Evolutionary conservation across 352 stramenopile genomes (phyloP).

Genomic region (Pythium oligandrum): DNA sequence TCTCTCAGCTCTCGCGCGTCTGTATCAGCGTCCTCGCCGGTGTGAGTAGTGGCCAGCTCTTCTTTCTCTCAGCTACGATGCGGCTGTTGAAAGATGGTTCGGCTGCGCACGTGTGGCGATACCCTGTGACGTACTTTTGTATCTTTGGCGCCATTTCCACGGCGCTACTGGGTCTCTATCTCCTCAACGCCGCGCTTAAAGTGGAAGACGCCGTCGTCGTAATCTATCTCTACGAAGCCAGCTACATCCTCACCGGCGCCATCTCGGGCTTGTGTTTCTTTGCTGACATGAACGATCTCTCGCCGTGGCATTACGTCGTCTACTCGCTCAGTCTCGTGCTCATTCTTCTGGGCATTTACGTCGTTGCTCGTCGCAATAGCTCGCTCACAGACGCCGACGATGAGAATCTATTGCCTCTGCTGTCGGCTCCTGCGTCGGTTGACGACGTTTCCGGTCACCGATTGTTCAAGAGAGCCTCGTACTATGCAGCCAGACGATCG

Average conservation of each 20-base stretch:
- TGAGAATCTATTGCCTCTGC: conserved; percentile 48
- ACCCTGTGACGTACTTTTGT: conserved; percentile 67
- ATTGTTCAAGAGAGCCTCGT: conserved; percentile 54
- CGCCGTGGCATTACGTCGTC: conserved; percentile 63
- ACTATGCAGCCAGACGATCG: conserved; percentile 31
- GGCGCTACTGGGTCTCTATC: conserved; percentile 59
- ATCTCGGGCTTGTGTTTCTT: conserved; percentile 82
- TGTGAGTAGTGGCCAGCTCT: conserved; percentile 73
- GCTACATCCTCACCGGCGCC: conserved; percentile 68
- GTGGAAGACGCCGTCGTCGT: conserved; percentile 79
- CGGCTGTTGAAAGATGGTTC: conserved; percentile 52
- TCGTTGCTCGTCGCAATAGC: conserved; percentile 50
- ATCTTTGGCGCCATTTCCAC: conserved; percentile 56
- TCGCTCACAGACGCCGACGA: conserved; percentile 31
- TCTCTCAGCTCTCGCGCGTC: conserved; percentile 41
- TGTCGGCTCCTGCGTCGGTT: conserved; percentile 33
- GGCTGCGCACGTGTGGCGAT: conserved; percentile 34
- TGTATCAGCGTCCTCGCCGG: conserved; percentile 60
- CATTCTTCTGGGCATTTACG: conserved; percentile 71
- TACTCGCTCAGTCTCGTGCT: conserved; percentile 67
- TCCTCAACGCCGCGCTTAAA: conserved; percentile 76
- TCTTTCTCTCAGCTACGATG: conserved; percentile 70
- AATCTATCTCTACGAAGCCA: conserved; percentile 81
- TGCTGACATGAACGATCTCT: conserved; percentile 63
- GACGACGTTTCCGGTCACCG: conserved; percentile 36